These are phyloP conservation scores for Pilasporangium apinafurcum DNA, from an alignment of 352 stramenopile species.

Conservation along the genomic window DNA sequence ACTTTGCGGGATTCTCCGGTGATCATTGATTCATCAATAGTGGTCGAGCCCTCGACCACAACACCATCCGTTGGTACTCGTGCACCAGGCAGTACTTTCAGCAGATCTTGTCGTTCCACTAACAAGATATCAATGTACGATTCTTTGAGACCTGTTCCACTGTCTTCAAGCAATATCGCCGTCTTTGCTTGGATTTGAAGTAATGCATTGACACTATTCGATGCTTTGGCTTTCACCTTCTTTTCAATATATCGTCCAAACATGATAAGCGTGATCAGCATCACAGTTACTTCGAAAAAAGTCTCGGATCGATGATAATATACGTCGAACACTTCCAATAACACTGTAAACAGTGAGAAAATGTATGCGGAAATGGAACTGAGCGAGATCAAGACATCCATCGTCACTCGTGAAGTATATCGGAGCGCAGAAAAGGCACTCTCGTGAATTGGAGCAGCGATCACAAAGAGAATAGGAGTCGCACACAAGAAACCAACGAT, in stretches of 20 bases:
- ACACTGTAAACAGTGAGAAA: constrained; percentile 40
- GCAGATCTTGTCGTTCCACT: constrained; percentile 59
- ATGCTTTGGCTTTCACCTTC: constrained; percentile 58
- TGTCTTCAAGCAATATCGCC: constrained; percentile 80
- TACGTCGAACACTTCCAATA: constrained; percentile 12
- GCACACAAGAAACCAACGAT: constrained; percentile 50
- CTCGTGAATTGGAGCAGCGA: constrained; percentile 66
- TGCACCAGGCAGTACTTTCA: constrained; percentile 63
- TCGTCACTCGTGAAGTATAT: constrained; percentile 56
- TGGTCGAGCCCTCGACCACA: constrained; percentile 55
- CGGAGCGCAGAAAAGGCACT: constrained; percentile 55
- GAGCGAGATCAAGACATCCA: constrained; percentile 76
- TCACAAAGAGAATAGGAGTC: constrained; percentile 55
- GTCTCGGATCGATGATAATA: constrained; percentile 32
- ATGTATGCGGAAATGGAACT: constrained; percentile 60
- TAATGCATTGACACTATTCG: constrained; percentile 60
- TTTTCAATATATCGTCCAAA: constrained; percentile 76
- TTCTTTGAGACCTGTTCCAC: constrained; percentile 26
- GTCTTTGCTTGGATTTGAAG: constrained; percentile 74
- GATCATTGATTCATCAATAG: constrained; percentile 76
- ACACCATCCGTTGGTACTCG: constrained; percentile 69
- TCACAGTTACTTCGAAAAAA: constrained; percentile 68
- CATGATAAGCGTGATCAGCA: constrained; percentile 67
- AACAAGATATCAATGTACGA: constrained; percentile 72
- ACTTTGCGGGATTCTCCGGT: constrained; percentile 69